phyloP scores from a whole-genome alignment of 768 basidiomycete species.

The Mycena polygramma region DNA sequence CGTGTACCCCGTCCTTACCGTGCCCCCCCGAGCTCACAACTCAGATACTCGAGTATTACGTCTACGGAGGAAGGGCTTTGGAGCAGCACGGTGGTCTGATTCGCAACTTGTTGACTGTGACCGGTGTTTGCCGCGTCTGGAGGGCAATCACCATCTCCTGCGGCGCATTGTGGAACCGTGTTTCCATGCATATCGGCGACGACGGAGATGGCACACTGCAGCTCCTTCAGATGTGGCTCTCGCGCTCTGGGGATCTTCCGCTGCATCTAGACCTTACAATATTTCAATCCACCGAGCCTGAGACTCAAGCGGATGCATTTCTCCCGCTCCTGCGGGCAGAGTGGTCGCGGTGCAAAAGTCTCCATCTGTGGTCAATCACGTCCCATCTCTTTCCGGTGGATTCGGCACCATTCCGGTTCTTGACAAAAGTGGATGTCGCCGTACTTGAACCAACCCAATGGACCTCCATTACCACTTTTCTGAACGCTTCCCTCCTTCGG shows the following conservation, averaged over 20 bases:
- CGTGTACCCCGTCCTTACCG: no score
- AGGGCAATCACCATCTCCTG: background rate
- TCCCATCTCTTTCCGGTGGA: background rate
- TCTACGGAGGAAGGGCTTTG: no score
- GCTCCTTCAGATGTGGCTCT: background rate
- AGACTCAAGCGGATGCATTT: background rate
- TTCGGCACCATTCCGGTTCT: background rate
- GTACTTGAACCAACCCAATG: background rate
- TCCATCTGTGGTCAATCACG: background rate
- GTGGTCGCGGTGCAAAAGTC: background rate
- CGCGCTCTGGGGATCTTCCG: background rate
- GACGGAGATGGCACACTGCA: background rate
- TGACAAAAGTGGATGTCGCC: background rate
- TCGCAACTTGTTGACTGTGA: background rate
- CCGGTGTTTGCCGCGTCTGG: conserved; percentile 13
- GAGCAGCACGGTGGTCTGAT: no score
- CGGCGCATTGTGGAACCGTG: background rate
- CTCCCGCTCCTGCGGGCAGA: background rate
- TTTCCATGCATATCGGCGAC: no score
- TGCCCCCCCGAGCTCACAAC: no score
- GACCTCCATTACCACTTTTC: background rate
- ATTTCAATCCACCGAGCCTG: background rate
- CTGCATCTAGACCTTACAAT: background rate
- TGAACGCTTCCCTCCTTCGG: conserved; percentile 3
- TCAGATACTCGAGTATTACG: no score